These are phyloP conservation scores for Wickerhamomyces subpelliculosus DNA, from an alignment of 805 yeast genomes.

Conservation along the genomic window DNA sequence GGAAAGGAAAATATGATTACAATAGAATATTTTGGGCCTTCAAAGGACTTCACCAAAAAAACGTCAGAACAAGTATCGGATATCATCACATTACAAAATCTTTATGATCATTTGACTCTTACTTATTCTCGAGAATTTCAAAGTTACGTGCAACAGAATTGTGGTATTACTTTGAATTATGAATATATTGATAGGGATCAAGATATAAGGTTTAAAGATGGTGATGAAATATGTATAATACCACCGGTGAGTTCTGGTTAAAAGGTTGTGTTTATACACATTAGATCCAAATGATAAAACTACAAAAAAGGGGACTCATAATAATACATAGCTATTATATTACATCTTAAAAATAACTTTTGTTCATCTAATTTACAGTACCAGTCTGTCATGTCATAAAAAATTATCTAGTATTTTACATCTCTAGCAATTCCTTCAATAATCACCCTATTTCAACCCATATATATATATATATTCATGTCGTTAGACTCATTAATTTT, in stretches of 20 bases:
- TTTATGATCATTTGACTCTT: slow-evolving; percentile 1
- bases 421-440: too few relatives aligned
- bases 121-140: slow-evolving; percentile 4
- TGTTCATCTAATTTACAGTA: too few relatives aligned
- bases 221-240: slow-evolving; percentile 14
- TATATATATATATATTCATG: too few relatives aligned
- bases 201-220: neutral
- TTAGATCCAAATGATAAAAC: too few relatives aligned
- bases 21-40: slow-evolving; percentile 14
- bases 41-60: slow-evolving; percentile 7
- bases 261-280: too few relatives aligned
- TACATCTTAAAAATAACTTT: neutral
- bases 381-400: too few relatives aligned
- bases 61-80: neutral
- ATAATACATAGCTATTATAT: neutral
- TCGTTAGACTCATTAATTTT: too few relatives aligned
- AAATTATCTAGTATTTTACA: too few relatives aligned
- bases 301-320: too few relatives aligned
- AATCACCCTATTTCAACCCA: too few relatives aligned
- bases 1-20: slow-evolving; percentile 4
- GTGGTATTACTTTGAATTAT: slow-evolving; percentile 13
- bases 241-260: slow-evolving; percentile 18
- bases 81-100: neutral
- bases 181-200: slow-evolving; percentile 10
- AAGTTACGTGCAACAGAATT: slow-evolving; percentile 4